Evolutionary conservation across 371 early-diverging fungal genomes (phyloP).

Genomic region (Mucor circinelloides): DNA sequence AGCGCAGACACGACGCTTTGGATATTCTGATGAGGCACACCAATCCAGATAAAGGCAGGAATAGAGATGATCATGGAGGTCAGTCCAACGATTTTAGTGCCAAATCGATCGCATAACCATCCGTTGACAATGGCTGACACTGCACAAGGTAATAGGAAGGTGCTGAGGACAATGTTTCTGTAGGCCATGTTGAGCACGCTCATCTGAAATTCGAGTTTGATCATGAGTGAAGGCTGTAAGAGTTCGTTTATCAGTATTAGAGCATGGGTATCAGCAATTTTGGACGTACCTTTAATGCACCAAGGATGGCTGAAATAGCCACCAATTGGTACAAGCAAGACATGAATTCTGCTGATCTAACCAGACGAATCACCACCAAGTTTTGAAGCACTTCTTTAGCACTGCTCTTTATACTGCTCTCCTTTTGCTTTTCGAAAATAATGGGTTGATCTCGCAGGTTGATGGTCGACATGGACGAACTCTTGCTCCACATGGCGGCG

Average conservation of each 20-base stretch:
- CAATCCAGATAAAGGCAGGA: constrained; percentile 23
- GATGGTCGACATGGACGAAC: constrained; percentile 18
- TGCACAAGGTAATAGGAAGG: constrained; percentile 14
- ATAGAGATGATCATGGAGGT: constrained; percentile 7
- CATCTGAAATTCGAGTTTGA: background rate
- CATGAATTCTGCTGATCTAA: background rate
- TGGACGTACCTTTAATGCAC: constrained; percentile 16
- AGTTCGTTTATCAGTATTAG: background rate
- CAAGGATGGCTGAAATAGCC: background rate
- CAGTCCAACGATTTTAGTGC: constrained; percentile 8
- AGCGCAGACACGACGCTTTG: constrained; percentile 18
- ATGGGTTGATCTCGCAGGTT: constrained; percentile 16
- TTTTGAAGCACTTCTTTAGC: background rate
- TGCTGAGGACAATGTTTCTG: background rate
- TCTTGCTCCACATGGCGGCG: constrained; percentile 19
- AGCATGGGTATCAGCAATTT: no score
- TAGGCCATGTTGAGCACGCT: background rate
- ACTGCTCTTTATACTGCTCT: background rate
- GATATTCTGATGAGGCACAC: constrained; percentile 13
- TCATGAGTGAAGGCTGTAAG: background rate
- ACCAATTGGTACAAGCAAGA: constrained; percentile 4
- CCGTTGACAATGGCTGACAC: background rate
- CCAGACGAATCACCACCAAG: background rate
- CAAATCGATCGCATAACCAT: constrained; percentile 16
- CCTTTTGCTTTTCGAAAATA: constrained; percentile 6